A percentile compares a stretch with the other conserved stretches of the same genome.
These are phyloP conservation scores for Aspergillus mulundensis DNA, from an alignment of 495 filamentous ascomycete genomes.

Conservation along the genomic window DNA sequence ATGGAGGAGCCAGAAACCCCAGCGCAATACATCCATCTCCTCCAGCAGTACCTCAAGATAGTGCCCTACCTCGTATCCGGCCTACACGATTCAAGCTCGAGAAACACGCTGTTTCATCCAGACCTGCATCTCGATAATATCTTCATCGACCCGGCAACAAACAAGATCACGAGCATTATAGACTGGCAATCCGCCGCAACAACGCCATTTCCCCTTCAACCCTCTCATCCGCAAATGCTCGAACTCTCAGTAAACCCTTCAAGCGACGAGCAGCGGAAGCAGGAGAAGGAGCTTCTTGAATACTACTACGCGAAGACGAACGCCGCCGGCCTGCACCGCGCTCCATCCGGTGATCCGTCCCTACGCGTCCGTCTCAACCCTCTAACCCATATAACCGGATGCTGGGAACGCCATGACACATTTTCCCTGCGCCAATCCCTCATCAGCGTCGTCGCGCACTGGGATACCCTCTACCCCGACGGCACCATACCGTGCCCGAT, in stretches of 20 bases:
- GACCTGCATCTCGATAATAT: constrained; percentile 34
- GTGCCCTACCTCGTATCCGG: constrained; percentile 4
- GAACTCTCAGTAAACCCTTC: background rate
- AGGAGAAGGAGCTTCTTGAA: background rate
- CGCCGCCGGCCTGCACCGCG: background rate
- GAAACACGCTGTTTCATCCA: constrained; percentile 25
- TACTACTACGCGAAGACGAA: background rate
- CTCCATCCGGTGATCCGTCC: too few relatives aligned
- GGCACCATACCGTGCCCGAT: too few relatives aligned
- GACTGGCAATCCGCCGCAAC: constrained; percentile 27
- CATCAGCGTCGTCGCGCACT: too few relatives aligned
- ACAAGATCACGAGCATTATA: constrained; percentile 25
- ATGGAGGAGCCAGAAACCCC: constrained; percentile 15
- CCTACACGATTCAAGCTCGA: background rate
- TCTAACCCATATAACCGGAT: too few relatives aligned
- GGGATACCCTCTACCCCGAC: too few relatives aligned
- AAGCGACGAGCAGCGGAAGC: background rate
- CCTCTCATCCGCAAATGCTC: background rate
- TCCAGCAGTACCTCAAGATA: constrained; percentile 10
- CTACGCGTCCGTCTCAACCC: too few relatives aligned
- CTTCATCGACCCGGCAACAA: constrained; percentile 28
- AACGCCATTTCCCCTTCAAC: background rate
- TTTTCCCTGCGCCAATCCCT: too few relatives aligned
- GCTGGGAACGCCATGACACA: too few relatives aligned
- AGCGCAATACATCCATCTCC: constrained; percentile 14